phyloP scores from a whole-genome alignment of 495 filamentous ascomycete species.

The Talaromyces liani region DNA sequence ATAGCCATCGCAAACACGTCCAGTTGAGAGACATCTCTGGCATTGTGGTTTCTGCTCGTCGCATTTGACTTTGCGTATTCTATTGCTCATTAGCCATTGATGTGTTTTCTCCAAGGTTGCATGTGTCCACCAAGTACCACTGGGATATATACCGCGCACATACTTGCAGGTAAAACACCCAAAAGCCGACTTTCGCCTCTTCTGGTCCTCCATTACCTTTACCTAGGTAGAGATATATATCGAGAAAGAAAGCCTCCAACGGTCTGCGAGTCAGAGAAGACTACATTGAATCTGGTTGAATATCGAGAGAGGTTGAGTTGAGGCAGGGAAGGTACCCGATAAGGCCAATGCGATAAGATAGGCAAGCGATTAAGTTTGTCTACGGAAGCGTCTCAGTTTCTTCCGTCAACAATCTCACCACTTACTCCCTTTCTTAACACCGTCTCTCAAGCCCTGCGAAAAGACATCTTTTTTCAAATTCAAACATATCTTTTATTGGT shows the following conservation, averaged over 20 bases:
- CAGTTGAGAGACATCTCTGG: constrained; percentile 43
- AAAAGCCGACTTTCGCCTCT: constrained; percentile 7
- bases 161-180: constrained; percentile 10
- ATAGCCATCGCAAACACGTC: constrained; percentile 52
- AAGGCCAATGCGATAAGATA: too few relatives aligned
- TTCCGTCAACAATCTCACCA: background rate
- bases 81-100: constrained; percentile 8
- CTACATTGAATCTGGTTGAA: background rate
- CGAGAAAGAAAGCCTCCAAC: background rate
- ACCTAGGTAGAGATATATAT: background rate
- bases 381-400: background rate
- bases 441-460: too few relatives aligned
- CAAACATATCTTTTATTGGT: too few relatives aligned
- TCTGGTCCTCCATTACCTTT: background rate
- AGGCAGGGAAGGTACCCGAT: background rate
- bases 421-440: background rate
- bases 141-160: background rate
- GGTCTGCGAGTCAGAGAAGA: background rate
- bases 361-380: too few relatives aligned
- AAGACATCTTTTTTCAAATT: too few relatives aligned
- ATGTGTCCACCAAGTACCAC: background rate
- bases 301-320: background rate
- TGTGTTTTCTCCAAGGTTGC: background rate
- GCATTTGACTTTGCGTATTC: constrained; percentile 47
- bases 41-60: constrained; percentile 50